Conservation (phyloP, 2,329 filamentous ascomycete species). For the Golovinomyces cichoracearum region DNA sequence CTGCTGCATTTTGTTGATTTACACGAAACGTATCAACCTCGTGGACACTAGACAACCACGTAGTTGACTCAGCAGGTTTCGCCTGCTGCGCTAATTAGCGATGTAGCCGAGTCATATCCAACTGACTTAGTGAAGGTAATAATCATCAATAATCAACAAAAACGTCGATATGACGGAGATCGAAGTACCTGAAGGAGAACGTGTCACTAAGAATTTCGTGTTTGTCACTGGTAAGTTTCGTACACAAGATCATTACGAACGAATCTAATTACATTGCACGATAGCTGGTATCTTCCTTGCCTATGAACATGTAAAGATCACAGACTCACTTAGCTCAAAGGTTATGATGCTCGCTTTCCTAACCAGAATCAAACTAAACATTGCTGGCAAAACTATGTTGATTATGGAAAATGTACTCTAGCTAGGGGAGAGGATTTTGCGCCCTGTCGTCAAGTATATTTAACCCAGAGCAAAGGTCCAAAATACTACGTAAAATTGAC, state of each 20-base stretch:
- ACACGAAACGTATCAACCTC: too few relatives aligned
- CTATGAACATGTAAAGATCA: slow-evolving; percentile 2
- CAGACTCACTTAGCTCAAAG: slow-evolving; percentile 22
- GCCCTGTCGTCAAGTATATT: slow-evolving; percentile 70
- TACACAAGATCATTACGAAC: slow-evolving; percentile 3
- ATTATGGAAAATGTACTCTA: slow-evolving; percentile 98
- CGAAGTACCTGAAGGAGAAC: slow-evolving; percentile 36
- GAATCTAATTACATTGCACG: slow-evolving; percentile 17
- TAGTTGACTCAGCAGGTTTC: not conserved
- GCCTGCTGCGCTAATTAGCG: not conserved
- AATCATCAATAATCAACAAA: not conserved
- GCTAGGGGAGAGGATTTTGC: slow-evolving; percentile 98
- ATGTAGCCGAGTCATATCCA: not conserved
- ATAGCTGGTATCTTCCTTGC: slow-evolving; percentile 22
- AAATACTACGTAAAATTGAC: slow-evolving; percentile 16
- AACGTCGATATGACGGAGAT: slow-evolving; percentile 64
- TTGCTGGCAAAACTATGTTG: slow-evolving; percentile 99
- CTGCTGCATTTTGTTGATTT: slow-evolving; percentile 19
- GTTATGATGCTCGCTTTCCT: slow-evolving; percentile 97
- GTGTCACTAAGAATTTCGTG: slow-evolving; percentile 99
- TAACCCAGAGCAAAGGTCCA: slow-evolving; percentile 7
- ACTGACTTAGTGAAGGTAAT: not conserved
- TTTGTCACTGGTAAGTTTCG: slow-evolving; percentile 74
- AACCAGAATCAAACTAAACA: slow-evolving; percentile 98
- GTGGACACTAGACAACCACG: too few relatives aligned